Evolutionary conservation across 2,329 filamentous ascomycete genomes (phyloP), one percentile per base, ranked within the genome.

Genomic region (Akanthomyces uredinophilus): DNA sequence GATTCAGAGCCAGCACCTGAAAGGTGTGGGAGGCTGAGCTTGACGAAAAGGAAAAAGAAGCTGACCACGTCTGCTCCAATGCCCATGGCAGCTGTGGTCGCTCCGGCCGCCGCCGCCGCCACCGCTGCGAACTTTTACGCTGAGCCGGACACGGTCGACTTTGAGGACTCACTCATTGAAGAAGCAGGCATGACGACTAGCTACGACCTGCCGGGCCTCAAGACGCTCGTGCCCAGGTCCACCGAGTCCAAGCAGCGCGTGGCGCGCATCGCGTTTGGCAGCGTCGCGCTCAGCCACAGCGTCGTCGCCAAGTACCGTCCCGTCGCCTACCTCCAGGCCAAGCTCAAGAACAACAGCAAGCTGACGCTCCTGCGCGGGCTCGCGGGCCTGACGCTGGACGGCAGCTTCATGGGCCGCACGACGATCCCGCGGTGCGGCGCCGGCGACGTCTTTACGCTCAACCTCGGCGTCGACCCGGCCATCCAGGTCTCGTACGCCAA

Each of bases 301-400:
- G 71, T 86, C 39, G 79, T 88, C 4, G 81, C 85, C 60, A 88
- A 88, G 72, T 81, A 86, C 66, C 81, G 82, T 62, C 78, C 82
- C 2, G 81, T 76, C 3, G 86, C 85, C 1, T 87, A 85, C 73
- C 79, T 88, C 58, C 81, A 83, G 64, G 84, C 83, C 18, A 77
- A 78, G 57, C 71, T 88, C 46, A 78, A 76, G 56, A 88, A 88
- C 70, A 75, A 71, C 18, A 83, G 80, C 68, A 79, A 78, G 64
- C 76, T 86, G 49, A 82, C 83, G 0, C 75, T 88, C 7, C 79
- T 87, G 22, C 75, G 76, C 55, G 85, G 85, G 5, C 77, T 78
- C 1, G 78, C 79, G 0, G 83, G 84, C 5, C 75, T 88, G 8
- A 87, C 83, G 0, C 79, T 88, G n/a, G 86, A 89, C 68, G 83